A percentile compares a stretch with the other conserved stretches of the same genome.
phyloP scores from a whole-genome alignment of 2,329 filamentous ascomycete genomes.

The Penicillium sp. region DNA sequence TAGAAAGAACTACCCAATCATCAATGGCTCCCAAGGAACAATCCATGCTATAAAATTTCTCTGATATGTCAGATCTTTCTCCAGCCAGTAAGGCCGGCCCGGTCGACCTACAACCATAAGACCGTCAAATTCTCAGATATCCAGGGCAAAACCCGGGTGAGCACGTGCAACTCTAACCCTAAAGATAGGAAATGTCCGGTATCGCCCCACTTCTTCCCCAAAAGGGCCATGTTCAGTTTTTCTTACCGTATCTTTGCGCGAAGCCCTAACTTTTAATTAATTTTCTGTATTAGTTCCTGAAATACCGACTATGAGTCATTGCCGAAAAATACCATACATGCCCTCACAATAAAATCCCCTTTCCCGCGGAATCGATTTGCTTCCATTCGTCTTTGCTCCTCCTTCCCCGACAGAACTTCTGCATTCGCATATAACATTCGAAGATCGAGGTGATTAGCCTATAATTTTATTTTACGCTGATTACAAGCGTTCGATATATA shows the following conservation, averaged over 20 bases:
- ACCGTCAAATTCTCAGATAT: too few relatives aligned
- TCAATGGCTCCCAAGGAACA: too few relatives aligned
- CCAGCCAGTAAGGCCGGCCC: too few relatives aligned
- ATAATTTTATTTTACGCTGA: conserved; percentile 4
- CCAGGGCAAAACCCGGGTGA: background rate
- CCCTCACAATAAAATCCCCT: conserved; percentile 11
- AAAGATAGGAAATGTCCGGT: background rate
- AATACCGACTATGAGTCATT: conserved; percentile 10
- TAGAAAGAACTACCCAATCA: too few relatives aligned
- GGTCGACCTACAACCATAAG: too few relatives aligned
- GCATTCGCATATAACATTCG: conserved; percentile 9
- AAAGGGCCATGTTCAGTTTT: background rate
- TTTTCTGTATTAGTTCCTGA: background rate
- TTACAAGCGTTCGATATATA: background rate
- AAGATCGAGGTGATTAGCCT: background rate
- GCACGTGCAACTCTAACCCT: background rate
- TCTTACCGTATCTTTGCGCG: background rate
- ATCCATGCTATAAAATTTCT: too few relatives aligned
- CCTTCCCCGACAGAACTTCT: conserved; percentile 10
- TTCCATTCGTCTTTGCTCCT: conserved; percentile 12
- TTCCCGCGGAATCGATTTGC: conserved; percentile 15
- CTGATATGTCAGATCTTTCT: too few relatives aligned
- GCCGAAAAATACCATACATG: conserved; percentile 15
- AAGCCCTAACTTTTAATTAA: background rate
- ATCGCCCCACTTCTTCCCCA: background rate